Percentiles rank a stretch among this genome's conserved stretches.
phyloP scores from a whole-genome alignment of 352 stramenopile species.

The Elongisporangium anandrum region DNA sequence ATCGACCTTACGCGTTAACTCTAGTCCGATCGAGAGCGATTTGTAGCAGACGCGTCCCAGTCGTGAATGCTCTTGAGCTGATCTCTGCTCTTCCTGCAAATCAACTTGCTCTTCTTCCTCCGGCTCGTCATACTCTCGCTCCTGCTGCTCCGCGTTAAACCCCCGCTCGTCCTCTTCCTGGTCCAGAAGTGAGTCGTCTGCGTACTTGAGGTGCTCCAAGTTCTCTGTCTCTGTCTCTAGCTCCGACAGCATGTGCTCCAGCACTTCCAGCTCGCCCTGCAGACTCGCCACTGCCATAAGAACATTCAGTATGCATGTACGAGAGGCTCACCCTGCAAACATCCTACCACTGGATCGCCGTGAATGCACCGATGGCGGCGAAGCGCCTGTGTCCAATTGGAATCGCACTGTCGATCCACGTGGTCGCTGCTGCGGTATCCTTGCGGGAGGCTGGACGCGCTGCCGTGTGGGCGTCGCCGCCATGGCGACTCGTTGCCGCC shows the following conservation, averaged over 20 bases:
- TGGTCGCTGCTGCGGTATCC: background rate
- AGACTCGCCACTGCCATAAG: slow-evolving; percentile 16
- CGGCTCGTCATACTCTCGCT: slow-evolving; percentile 1
- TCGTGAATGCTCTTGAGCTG: slow-evolving; percentile 3
- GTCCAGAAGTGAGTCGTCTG: slow-evolving; percentile 8
- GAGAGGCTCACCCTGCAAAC: background rate
- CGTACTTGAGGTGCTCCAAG: slow-evolving; percentile 11
- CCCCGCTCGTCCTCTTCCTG: slow-evolving; percentile 6
- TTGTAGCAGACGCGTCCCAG: slow-evolving; percentile 38
- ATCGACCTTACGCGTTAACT: slow-evolving; percentile 26
- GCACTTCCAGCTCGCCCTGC: slow-evolving; percentile 29
- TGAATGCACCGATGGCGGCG: background rate
- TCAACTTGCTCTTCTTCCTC: slow-evolving; percentile 1
- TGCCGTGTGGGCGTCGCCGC: slow-evolving; percentile 13
- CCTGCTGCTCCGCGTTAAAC: slow-evolving; percentile 2
- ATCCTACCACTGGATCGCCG: background rate
- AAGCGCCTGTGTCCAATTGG: too few relatives aligned
- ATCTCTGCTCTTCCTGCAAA: slow-evolving; percentile 4
- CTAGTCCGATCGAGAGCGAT: slow-evolving; percentile 26
- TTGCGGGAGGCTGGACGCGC: background rate
- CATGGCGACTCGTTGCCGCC: slow-evolving; percentile 5
- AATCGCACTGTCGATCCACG: slow-evolving; percentile 4
- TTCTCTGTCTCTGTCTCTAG: slow-evolving; percentile 32
- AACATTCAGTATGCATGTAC: background rate
- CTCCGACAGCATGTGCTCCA: slow-evolving; percentile 36